Conservation (phyloP, 2,329 filamentous ascomycete genomes). For the Atkinsonella hypoxylon region DNA sequence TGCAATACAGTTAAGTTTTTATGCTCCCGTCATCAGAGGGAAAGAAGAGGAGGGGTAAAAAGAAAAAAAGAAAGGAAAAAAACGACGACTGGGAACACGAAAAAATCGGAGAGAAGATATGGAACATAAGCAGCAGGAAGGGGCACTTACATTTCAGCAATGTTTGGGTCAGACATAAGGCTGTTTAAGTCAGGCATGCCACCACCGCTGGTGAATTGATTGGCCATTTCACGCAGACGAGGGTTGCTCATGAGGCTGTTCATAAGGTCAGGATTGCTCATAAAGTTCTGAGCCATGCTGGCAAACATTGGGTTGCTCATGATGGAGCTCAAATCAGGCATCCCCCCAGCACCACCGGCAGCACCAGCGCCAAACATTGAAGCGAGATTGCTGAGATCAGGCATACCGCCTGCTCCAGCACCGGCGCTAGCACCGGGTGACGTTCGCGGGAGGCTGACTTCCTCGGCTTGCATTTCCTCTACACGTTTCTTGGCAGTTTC, state of each 20-base stretch:
- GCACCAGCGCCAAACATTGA: constrained; percentile 58
- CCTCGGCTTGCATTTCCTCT: constrained; percentile 58
- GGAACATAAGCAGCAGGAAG: neutral
- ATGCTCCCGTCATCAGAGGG: too few relatives aligned
- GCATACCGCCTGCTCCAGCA: constrained; percentile 49
- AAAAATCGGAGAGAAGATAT: too few relatives aligned
- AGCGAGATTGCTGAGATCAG: constrained; percentile 58
- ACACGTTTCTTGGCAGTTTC: constrained; percentile 86
- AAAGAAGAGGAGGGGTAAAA: too few relatives aligned
- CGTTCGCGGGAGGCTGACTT: constrained; percentile 27
- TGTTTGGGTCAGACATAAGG: constrained; percentile 84
- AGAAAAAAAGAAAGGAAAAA: too few relatives aligned
- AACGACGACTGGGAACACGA: too few relatives aligned
- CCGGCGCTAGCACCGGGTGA: constrained; percentile 40
- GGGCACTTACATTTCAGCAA: constrained; percentile 81
- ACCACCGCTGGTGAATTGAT: constrained; percentile 61
- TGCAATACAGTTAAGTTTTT: too few relatives aligned
- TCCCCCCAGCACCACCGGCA: constrained; percentile 56
- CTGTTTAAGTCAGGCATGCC: constrained; percentile 80
- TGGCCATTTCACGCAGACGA: constrained; percentile 74
- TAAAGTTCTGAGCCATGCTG: constrained; percentile 91
- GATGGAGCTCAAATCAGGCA: constrained; percentile 77
- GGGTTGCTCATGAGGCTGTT: constrained; percentile 91
- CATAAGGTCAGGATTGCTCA: constrained; percentile 93
- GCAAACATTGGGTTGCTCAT: constrained; percentile 99